A percentile compares a stretch with the other conserved stretches of the same genome.
Evolutionary conservation across 2,329 filamentous ascomycete genomes (phyloP).

Genomic region (Penicillium aurantiogriseum): DNA sequence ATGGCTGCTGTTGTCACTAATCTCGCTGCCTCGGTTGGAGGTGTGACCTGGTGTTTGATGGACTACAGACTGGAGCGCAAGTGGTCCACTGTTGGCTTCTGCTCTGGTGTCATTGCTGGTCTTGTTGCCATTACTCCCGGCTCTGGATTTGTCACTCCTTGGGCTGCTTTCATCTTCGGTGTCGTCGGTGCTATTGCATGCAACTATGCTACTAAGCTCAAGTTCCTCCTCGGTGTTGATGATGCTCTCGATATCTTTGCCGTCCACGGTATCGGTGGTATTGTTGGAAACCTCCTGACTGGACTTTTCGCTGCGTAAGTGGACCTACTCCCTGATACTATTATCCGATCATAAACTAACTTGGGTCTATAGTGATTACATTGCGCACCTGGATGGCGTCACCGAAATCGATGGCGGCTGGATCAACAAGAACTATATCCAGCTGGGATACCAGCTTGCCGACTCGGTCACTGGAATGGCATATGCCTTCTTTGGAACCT

Average conservation of each 20-base stretch:
- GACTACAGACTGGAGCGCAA: constrained; percentile 87
- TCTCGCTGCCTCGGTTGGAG: constrained; percentile 76
- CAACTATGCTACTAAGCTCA: constrained; percentile 90
- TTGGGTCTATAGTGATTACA: constrained; percentile 61
- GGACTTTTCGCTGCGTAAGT: constrained; percentile 75
- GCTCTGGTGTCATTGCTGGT: constrained; percentile 83
- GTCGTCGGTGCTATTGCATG: constrained; percentile 72
- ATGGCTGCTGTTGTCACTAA: constrained; percentile 88
- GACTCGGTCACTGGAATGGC: constrained; percentile 72
- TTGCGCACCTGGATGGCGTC: constrained; percentile 73
- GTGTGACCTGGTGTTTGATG: constrained; percentile 84
- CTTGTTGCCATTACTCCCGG: constrained; percentile 86
- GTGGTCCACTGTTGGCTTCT: constrained; percentile 92
- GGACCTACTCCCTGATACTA: neutral
- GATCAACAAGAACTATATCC: constrained; percentile 80
- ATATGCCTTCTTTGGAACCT: constrained; percentile 77
- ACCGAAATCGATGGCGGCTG: constrained; percentile 71
- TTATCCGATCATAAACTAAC: constrained; percentile 10
- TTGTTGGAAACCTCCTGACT: constrained; percentile 76
- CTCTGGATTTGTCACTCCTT: constrained; percentile 80
- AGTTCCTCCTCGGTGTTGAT: constrained; percentile 77
- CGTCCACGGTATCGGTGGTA: constrained; percentile 73
- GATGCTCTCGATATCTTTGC: constrained; percentile 88
- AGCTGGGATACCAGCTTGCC: constrained; percentile 79
- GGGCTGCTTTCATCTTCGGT: constrained; percentile 79